A percentile compares a stretch with the other conserved stretches of the same genome.
phyloP scores from a whole-genome alignment of 768 basidiomycete species.

The Nidularia sp. region DNA sequence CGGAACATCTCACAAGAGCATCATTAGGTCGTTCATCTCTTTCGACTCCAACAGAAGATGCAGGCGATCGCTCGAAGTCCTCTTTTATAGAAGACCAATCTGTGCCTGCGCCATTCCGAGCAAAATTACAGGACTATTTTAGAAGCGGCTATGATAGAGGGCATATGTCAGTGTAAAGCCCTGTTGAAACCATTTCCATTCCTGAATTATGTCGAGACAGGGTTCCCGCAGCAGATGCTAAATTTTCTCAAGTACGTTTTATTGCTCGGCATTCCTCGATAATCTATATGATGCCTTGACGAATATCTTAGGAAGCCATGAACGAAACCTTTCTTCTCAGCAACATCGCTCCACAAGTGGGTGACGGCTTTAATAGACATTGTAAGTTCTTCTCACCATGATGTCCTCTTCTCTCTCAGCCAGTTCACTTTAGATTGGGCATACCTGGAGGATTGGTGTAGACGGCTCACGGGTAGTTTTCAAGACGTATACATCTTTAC shows the following conservation, averaged over 20 bases:
- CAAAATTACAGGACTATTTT: constrained; percentile 86
- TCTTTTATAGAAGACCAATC: constrained; percentile 80
- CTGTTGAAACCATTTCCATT: not conserved
- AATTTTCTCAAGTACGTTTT: constrained; percentile 65
- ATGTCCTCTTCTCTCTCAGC: not conserved
- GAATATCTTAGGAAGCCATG: constrained; percentile 69
- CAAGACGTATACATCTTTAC: constrained; percentile 98
- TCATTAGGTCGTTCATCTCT: constrained; percentile 54
- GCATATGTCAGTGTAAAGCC: constrained; percentile 70
- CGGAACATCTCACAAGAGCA: constrained; percentile 86
- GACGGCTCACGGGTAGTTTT: constrained; percentile 82
- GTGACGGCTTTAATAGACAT: constrained; percentile 95
- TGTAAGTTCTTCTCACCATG: constrained; percentile 46
- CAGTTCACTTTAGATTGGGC: constrained; percentile 74
- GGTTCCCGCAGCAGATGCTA: constrained; percentile 97
- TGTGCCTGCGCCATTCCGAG: constrained; percentile 74
- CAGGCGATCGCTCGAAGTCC: constrained; percentile 71
- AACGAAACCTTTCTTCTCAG: constrained; percentile 92
- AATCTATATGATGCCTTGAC: not conserved
- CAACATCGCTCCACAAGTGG: constrained; percentile 98
- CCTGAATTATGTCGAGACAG: constrained; percentile 27
- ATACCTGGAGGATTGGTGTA: constrained; percentile 93
- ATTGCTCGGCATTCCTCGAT: not conserved
- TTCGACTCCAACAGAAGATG: constrained; percentile 26
- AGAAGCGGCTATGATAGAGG: constrained; percentile 93